phyloP scores from a whole-genome alignment of 2,329 filamentous ascomycete genomes.

The Furcasterigmium sp. region DNA sequence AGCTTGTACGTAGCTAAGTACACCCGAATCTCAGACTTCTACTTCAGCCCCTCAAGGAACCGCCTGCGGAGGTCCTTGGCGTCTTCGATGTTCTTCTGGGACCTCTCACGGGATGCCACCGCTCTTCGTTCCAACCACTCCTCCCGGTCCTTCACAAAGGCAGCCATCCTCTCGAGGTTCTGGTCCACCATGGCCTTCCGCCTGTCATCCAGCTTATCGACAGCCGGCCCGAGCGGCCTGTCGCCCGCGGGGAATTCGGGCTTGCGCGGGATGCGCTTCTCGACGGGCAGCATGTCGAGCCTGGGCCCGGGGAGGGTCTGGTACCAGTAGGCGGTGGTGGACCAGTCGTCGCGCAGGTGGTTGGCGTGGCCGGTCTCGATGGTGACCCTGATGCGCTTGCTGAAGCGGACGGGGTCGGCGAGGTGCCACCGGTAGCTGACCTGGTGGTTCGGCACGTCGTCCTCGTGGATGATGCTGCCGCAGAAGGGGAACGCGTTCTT shows the following conservation, averaged over 20 bases:
- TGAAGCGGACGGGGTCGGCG: constrained; percentile 24
- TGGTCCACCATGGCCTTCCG: constrained; percentile 10
- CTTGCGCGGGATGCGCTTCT: constrained; percentile 13
- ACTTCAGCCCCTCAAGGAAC: too few relatives aligned
- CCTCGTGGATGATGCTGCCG: constrained; percentile 26
- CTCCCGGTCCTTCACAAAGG: constrained; percentile 17
- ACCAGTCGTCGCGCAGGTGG: constrained; percentile 24
- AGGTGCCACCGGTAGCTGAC: constrained; percentile 27
- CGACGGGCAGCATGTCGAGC: constrained; percentile 19
- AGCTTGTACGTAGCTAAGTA: too few relatives aligned
- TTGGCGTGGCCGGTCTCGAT: constrained; percentile 24
- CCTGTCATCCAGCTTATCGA: not conserved
- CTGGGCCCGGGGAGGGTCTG: constrained; percentile 23
- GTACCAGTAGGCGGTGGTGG: constrained; percentile 25
- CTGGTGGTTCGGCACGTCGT: constrained; percentile 23
- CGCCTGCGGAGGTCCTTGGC: not conserved
- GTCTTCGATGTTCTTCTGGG: constrained; percentile 4
- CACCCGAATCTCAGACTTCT: too few relatives aligned
- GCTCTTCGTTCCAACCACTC: constrained; percentile 18
- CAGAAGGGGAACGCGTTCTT: constrained; percentile 26
- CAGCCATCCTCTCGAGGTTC: constrained; percentile 12
- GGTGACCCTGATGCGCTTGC: constrained; percentile 19
- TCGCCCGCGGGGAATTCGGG: constrained; percentile 12
- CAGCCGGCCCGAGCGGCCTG: constrained; percentile 6
- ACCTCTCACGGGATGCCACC: constrained; percentile 10